Evolutionary conservation across 768 basidiomycete genomes (phyloP), one percentile per base, ranked within the genome.

Genomic region (Plicaturopsis crispa): DNA sequence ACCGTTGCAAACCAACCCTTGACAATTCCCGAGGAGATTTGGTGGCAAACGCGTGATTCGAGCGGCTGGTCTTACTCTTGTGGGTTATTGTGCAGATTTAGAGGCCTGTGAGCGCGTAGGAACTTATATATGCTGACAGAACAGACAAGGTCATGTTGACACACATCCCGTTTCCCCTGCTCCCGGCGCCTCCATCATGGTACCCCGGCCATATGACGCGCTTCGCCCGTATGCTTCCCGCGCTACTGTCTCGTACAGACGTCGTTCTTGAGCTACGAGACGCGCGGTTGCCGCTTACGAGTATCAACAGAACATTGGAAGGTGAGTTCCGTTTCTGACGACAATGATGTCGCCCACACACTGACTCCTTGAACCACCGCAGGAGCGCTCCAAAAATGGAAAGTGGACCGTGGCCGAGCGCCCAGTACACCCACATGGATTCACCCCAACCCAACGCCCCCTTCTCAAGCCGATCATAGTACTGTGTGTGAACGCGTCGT

Each of bases 261-360:
- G 79, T 98, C 39, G 87, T 98, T 36, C 81, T 99, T 45, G 94
- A 99, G 65, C 79, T 93, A 20, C 74, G 94, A 53, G 94, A 99
- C 63, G 79, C 92, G 10, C 78, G 94, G 21, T 69, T 98, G 38
- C 94, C 94, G 5, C 68, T 98, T 45, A 93, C 93, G 16, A 92
- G 88, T 48, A 87, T 98, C 57, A 98, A 98, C 59, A 74, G 80
- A 41, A 79, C 77, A 13, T 75, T 98, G 40, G 92, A 98, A 72
- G 75, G 82, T 84, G 61, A 53, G 77, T 17, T n/a, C n/a, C n/a
- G n/a, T n/a, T n/a, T n/a, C n/a, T n/a, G n/a, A n/a, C n/a, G n/a
- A n/a, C n/a, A n/a, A n/a, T n/a, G n/a, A 20, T 33, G 24, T 19
- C 18, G 19, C 22, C 14, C 20, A 24, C 31, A 33, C 11, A 7